Evolutionary conservation across 768 basidiomycete species (phyloP), one percentile per base, ranked within the genome.

Genomic region (Lactifluus subvellereus): DNA sequence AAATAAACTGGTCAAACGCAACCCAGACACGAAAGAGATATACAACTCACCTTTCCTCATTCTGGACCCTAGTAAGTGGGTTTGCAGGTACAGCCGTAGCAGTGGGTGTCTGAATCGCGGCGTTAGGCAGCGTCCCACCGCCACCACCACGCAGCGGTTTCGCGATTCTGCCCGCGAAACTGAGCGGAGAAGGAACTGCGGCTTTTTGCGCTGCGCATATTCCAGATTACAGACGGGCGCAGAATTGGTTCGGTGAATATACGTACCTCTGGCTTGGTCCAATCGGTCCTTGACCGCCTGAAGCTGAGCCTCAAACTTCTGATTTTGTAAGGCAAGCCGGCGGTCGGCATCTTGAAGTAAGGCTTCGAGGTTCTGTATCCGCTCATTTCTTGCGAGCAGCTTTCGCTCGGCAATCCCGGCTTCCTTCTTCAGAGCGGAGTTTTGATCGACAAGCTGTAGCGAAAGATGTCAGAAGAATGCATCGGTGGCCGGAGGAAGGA

Each of bases 351-450:
- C 94, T 70, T 94, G 94, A 33, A 98, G 80, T 42, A 97, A 77
- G 3, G 88, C 85, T 75, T 99, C 97, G 66, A 99, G 81, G 75
- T 94, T 96, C 77, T 94, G 90, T 77, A 99, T 98, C 69, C 97
- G 88, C 74, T 98, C 97, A 71, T 98, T 98, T 60, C 97, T 87
- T 42, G 95, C 94, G 69, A 97, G 82, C 32, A 99, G 78, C 77
- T 98, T 98, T 70, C 95, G 89, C 75, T 99, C 97, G 59, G 96
- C 93, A 68, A 96, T 91, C 22, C 92, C 94, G 37, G 94, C 90
- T 75, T 98, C 97, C 77, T 96, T 98, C 84, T 98, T 98, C 68
- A 99, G 78, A 13, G 89, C 84, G 13, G 94, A 90, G 77, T 98
- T 98, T 77, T 99, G 97, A 75, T 99, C 96, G 58, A 98, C 96